Base-by-base conservation (phyloP, 2,329 filamentous ascomycete species). In the Xylaria digitata region DNA sequence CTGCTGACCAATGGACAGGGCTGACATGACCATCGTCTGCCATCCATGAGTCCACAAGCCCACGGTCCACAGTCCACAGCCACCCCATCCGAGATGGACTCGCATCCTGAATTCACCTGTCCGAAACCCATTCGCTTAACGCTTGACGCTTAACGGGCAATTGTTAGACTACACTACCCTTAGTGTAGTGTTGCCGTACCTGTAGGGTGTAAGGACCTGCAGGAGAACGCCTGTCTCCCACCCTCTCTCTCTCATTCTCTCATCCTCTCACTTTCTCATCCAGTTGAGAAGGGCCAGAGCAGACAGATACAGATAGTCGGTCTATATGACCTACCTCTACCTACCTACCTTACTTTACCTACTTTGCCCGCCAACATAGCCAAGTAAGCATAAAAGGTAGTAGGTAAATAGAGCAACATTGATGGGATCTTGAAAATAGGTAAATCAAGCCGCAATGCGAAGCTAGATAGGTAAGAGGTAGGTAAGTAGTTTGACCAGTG, bases 41-140 rank as follows among this genome's bases (percentile, higher is more conserved):
- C 58, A 23, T 59, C 37, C 54, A 59, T 60, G 26, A 67, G 57
- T 63, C 61, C 42, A 26, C 26, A 26, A 26, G 26, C 26, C 26
- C 26, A 26, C 26, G 5, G 42, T 42, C 37, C 37, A 26, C 26
- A 26, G 42, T 42, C 37, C 37, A 65, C 66, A 68, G 62, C 62
- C 66, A 62, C 53, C 48, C 62, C 58, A 57, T 60, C 59, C 54
- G 52, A 52, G 62, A 66, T 66, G 61, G 63, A 63, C 67, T 69
- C 56, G 67, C 63, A 63, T 61, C 66, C 58, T 43, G 45, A 42
- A 50, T 50, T 67, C 46, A 56, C 57, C 59, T 57, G 63, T 37
- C 63, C 66, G 63, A 63, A 61, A 66, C 60, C 60, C 45, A 69
- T 61, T 67, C 67, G 64, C 67, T 67, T 69, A 67, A 69, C 58